These are phyloP conservation scores for Aeminium ludgeri DNA, from an alignment of 495 filamentous ascomycete genomes.

Conservation along the genomic window DNA sequence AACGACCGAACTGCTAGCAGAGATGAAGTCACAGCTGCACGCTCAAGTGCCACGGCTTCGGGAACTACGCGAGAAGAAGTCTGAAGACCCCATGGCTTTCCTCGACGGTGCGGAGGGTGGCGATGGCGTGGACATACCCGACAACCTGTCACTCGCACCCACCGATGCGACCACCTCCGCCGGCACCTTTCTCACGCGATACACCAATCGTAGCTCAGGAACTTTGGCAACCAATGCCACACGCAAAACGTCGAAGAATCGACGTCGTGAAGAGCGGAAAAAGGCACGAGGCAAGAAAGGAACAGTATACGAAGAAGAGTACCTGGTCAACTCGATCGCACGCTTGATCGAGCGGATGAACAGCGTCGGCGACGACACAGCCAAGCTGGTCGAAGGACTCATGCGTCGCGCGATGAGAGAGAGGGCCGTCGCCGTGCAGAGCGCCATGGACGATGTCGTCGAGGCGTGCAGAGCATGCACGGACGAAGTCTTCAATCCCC, in stretches of 20 bases:
- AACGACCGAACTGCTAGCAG: conserved; percentile 76
- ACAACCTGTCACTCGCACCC: conserved; percentile 80
- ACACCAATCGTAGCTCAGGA: conserved; percentile 56
- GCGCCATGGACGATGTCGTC: conserved; percentile 50
- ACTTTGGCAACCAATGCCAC: conserved; percentile 50
- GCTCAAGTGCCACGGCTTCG: conserved; percentile 71
- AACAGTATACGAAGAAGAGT: conserved; percentile 94
- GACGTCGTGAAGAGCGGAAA: conserved; percentile 82
- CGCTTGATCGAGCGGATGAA: conserved; percentile 76
- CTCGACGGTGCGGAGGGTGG: conserved; percentile 39
- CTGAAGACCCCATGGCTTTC: conserved; percentile 51
- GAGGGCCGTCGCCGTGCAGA: conserved; percentile 61
- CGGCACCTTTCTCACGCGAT: conserved; percentile 75
- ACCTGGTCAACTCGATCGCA: conserved; percentile 73
- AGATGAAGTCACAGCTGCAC: conserved; percentile 68
- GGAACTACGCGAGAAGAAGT: conserved; percentile 65
- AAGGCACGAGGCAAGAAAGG: conserved; percentile 86
- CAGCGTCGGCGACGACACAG: conserved; percentile 45
- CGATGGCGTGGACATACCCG: conserved; percentile 52
- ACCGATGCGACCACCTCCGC: conserved; percentile 62
- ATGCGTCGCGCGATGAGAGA: conserved; percentile 72
- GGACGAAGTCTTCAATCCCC: conserved; percentile 43
- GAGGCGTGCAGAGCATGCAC: conserved; percentile 46
- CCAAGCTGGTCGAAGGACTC: conserved; percentile 54
- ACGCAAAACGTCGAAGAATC: conserved; percentile 65